phyloP scores from a whole-genome alignment of 225 moss, liverwort and hornwort species.

The Climacium dendroides region DNA sequence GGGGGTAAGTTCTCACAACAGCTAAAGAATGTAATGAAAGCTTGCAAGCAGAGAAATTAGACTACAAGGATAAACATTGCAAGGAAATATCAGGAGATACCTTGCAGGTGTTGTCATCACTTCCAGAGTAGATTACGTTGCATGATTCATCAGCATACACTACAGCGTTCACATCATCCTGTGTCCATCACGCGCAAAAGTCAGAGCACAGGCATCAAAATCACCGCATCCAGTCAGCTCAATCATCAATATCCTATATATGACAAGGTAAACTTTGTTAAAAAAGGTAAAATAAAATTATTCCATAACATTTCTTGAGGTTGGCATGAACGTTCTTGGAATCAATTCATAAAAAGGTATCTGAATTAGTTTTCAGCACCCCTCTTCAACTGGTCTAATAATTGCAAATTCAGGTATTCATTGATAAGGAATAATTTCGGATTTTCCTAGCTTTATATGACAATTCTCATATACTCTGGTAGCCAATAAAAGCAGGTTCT shows the following conservation, averaged over 20 bases:
- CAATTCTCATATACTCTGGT: not conserved
- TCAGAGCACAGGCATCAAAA: not conserved
- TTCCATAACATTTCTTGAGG: not conserved
- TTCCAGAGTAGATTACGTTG: conserved; percentile 82
- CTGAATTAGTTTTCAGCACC: not conserved
- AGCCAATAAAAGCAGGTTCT: not conserved
- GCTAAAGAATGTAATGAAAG: not conserved
- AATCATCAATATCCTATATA: not conserved
- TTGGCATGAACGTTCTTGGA: not conserved
- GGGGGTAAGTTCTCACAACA: not conserved
- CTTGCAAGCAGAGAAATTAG: not conserved
- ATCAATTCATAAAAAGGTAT: not conserved
- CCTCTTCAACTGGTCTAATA: too few species aligned
- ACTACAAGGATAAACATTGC: not conserved
- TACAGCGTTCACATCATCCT: conserved; percentile 95
- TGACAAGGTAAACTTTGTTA: not conserved
- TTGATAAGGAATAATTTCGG: not conserved
- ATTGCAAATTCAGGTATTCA: not conserved
- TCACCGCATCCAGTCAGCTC: not conserved
- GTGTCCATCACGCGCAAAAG: not conserved
- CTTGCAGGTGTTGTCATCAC: conserved; percentile 85
- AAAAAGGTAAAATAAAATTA: not conserved
- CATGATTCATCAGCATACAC: conserved; percentile 74
- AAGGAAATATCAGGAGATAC: not conserved
- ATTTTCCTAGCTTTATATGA: not conserved